Percentiles rank a stretch among this genome's conserved stretches.
These are phyloP conservation scores for Metschnikowia kofuensis DNA, from an alignment of 805 yeast genomes.

Conservation along the genomic window DNA sequence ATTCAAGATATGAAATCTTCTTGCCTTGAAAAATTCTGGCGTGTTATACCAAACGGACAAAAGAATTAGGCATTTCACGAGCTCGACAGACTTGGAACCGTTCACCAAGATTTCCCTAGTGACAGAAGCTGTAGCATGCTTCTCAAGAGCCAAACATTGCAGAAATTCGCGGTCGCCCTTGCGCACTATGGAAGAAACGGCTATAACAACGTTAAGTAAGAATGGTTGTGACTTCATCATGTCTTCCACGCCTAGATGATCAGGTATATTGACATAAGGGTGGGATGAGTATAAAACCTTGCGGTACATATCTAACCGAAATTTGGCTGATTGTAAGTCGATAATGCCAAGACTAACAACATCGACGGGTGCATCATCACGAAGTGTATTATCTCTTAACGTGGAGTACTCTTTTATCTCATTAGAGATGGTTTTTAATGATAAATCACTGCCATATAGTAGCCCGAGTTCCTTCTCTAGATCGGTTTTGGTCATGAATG, in stretches of 20 bases:
- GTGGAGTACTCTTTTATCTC: conserved; percentile 47
- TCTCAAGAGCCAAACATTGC: conserved; percentile 47
- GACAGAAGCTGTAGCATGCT: conserved; percentile 48
- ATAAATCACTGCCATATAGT: conserved; percentile 30
- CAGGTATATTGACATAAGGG: conserved; percentile 59
- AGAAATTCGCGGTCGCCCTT: conserved; percentile 33
- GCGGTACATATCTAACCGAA: conserved; percentile 51
- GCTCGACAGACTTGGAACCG: conserved; percentile 69
- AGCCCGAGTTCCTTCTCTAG: conserved; percentile 41
- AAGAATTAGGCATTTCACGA: conserved; percentile 59
- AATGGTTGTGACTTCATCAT: conserved; percentile 55
- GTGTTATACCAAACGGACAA: conserved; percentile 79
- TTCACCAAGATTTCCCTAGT: conserved; percentile 60
- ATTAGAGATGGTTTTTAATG: conserved; percentile 44
- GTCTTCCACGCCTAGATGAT: conserved; percentile 40
- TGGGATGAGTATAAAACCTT: conserved; percentile 43
- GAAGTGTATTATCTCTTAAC: conserved; percentile 33
- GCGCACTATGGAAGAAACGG: conserved; percentile 51
- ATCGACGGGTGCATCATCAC: conserved; percentile 35
- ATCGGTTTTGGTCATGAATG: conserved; percentile 32
- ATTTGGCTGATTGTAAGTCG: conserved; percentile 55
- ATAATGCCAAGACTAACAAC: conserved; percentile 57
- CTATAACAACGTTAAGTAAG: conserved; percentile 62
- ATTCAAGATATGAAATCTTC: conserved; percentile 71
- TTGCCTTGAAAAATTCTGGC: conserved; percentile 76